These are phyloP conservation scores for Chaetoceros muelleri DNA, from an alignment of 108 stramenopile genomes.

Conservation along the genomic window DNA sequence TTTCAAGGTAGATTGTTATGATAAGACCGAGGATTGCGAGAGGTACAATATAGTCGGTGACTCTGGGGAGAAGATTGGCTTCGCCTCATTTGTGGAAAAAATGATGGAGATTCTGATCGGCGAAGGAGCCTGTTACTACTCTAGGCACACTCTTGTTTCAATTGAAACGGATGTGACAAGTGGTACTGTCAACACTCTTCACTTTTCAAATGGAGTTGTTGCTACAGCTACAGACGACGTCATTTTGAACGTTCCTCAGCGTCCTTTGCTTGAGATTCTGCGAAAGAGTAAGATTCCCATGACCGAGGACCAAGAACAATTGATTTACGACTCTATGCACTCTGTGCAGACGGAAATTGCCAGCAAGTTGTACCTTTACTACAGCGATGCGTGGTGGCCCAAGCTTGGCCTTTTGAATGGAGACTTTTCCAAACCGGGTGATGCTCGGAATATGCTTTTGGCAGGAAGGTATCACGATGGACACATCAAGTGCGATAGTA, in stretches of 20 bases:
- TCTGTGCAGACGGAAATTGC: conserved; percentile 20
- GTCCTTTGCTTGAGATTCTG: conserved; percentile 14
- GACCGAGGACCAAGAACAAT: background rate
- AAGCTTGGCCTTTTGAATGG: conserved; percentile 13
- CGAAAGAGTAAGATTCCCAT: conserved; percentile 8
- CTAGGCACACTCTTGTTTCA: conserved; percentile 10
- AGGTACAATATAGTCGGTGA: conserved; percentile 19
- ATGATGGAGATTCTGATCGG: conserved; percentile 15
- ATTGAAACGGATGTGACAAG: background rate
- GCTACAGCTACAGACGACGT: conserved; percentile 8
- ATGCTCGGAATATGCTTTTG: conserved; percentile 18
- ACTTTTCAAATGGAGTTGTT: conserved; percentile 20
- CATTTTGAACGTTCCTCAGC: conserved; percentile 22
- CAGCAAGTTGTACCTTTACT: conserved; percentile 25
- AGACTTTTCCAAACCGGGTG: conserved; percentile 14
- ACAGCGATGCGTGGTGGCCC: conserved; percentile 16
- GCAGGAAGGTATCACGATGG: conserved; percentile 14
- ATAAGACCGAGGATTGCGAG: conserved; percentile 10
- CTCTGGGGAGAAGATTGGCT: conserved; percentile 19
- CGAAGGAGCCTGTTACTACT: conserved; percentile 17
- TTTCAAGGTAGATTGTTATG: conserved; percentile 16
- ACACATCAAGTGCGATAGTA: background rate
- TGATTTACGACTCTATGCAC: conserved; percentile 11
- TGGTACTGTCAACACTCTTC: conserved; percentile 2
- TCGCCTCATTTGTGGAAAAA: conserved; percentile 21